phyloP scores from a whole-genome alignment of 495 filamentous ascomycete genomes.

The Neurospora sp. region DNA sequence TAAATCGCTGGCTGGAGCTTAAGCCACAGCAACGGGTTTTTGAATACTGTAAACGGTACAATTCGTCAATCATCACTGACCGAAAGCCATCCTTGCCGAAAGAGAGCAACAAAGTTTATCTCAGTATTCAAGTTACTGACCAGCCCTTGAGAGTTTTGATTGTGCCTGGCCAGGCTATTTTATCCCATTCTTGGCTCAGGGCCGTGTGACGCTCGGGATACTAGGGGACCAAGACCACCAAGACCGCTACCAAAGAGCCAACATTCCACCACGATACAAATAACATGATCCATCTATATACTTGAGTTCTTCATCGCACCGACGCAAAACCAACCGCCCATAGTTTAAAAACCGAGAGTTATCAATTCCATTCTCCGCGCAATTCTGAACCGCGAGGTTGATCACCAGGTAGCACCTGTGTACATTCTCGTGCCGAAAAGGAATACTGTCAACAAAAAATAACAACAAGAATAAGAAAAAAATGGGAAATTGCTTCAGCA shows the following conservation, averaged over 20 bases:
- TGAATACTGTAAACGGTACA: not conserved
- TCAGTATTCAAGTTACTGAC: not conserved
- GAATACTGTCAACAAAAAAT: not conserved
- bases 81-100: not conserved
- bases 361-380: not conserved
- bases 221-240: not conserved
- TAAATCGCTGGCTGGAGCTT: not conserved
- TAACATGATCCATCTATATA: not conserved
- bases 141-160: not conserved
- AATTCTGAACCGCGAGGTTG: not conserved
- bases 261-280: not conserved
- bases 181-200: not conserved
- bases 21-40: not conserved
- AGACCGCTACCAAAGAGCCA: not conserved
- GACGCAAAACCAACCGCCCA: not conserved
- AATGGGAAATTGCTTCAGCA: slow-evolving; percentile 72
- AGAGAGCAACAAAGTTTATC: not conserved
- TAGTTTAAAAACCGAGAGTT: not conserved
- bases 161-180: not conserved
- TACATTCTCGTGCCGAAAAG: not conserved
- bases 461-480: slow-evolving; percentile 11
- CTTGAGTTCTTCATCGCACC: not conserved
- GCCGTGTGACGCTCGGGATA: not conserved
- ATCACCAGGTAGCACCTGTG: not conserved
- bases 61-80: not conserved